A percentile compares a stretch with the other conserved stretches of the same genome.
phyloP scores from a whole-genome alignment of 2,329 filamentous ascomycete genomes.

The Aspergillaceae sp. region DNA sequence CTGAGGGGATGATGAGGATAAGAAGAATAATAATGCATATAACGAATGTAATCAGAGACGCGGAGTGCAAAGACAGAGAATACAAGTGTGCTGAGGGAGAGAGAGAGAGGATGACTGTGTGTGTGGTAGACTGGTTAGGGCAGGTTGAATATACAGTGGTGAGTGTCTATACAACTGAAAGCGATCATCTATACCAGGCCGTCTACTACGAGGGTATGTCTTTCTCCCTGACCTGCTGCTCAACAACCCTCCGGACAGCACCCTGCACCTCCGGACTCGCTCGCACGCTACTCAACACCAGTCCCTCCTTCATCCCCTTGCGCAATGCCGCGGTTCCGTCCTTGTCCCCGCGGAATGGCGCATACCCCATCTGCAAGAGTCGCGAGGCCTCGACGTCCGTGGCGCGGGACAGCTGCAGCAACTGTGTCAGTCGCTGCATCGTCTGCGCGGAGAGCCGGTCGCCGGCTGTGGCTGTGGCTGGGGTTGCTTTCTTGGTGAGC shows the following conservation, averaged over 20 bases:
- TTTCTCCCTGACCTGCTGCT: no score
- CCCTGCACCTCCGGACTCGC: conserved; percentile 73
- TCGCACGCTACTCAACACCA: conserved; percentile 77
- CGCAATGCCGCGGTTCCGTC: conserved; percentile 56
- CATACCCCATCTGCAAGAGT: conserved; percentile 68
- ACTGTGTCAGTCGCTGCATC: conserved; percentile 56
- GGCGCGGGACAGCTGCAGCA: conserved; percentile 52
- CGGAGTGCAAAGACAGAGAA: no score
- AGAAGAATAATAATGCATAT: no score
- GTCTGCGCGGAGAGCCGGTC: conserved; percentile 38
- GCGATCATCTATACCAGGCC: no score
- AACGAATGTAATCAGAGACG: no score
- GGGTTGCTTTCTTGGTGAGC: conserved; percentile 24
- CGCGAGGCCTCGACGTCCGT: conserved; percentile 62
- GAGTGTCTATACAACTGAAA: no score
- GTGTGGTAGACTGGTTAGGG: no score
- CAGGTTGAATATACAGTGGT: no score
- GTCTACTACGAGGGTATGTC: conserved; percentile 4
- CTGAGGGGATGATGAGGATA: no score
- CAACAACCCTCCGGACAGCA: conserved; percentile 56
- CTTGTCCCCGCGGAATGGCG: conserved; percentile 68
- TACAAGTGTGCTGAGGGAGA: no score
- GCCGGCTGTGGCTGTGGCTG: conserved; percentile 16
- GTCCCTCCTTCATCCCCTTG: conserved; percentile 70
- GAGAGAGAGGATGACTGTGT: no score